These are phyloP conservation scores for Posidonia oceanica DNA, from an alignment of 116 monocot genomes.

Conservation along the genomic window DNA sequence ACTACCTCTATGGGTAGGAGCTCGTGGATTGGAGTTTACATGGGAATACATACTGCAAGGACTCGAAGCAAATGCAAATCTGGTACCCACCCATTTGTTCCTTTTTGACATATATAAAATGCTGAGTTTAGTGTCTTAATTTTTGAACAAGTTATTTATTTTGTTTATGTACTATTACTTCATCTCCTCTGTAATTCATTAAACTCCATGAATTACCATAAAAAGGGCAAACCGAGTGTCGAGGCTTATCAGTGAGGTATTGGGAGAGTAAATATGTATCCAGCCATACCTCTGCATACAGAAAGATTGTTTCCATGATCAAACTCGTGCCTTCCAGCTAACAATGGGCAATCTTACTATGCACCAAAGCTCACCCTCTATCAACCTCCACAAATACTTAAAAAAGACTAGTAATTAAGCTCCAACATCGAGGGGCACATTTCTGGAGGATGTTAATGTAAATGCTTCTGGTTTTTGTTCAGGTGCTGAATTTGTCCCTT, in stretches of 20 bases:
- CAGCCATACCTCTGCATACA: no score
- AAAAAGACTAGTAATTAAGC: no score
- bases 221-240: background rate
- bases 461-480: slow-evolving; percentile 7
- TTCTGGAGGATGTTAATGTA: background rate
- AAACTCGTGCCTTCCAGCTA: no score
- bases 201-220: background rate
- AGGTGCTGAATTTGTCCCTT: slow-evolving; percentile 89
- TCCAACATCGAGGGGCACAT: background rate
- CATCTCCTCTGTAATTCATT: background rate
- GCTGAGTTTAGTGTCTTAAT: no score
- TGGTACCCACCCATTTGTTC: slow-evolving; percentile 27
- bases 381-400: background rate
- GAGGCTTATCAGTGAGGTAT: background rate
- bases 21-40: slow-evolving; percentile 95
- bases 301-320: no score
- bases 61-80: slow-evolving; percentile 94
- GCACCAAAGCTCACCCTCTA: no score
- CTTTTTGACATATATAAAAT: background rate
- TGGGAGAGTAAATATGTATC: no score
- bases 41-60: slow-evolving; percentile 96
- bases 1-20: slow-evolving; percentile 95
- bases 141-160: background rate
- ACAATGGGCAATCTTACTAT: no score
- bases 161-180: background rate